Evolutionary conservation across 1,284 basidiomycete species (phyloP), one percentile per base, ranked within the genome.

Genomic region (Spongispora temasekensis): DNA sequence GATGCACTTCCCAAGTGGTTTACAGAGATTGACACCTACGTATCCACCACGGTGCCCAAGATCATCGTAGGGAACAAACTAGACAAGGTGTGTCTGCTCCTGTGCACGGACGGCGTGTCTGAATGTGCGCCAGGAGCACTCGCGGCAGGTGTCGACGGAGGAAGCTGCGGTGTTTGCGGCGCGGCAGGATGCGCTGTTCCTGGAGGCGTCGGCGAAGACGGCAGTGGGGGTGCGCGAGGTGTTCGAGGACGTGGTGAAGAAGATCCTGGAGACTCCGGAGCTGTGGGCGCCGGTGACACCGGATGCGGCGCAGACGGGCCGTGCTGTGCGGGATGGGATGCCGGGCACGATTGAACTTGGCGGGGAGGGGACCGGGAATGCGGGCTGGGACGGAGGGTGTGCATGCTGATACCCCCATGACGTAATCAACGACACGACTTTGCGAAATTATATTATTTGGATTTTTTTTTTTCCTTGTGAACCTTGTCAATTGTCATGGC

Each of bases 31-130:
- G 94, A 97, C 71, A 97, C 93, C 27, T 98, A 98, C 71, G 93
- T 96, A 54, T 87, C 88, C 1, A 81, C 82, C 25, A 88, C 90
- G 9, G 93, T 97, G n/a, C 93, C 96, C 55, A 94, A 95, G 83
- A 94, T 98, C 69, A 84, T 99, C 30, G 95, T 98, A 2, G 91
- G 91, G 9, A 99, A 99, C 79, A 99, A 98, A 77, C 83, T 97
- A 5, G 97, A 98, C 80, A 96, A 95, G 84, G 93, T 90, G 56
- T 58, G 77, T 70, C 13, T 7, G 25, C 28, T 25, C 10, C 34
- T 23, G 15, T 42, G 30, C 56, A 21, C 32, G 27, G 10, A 13
- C 21, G 17, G 27, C 6, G 37, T 4, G n/a, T 34, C 59, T 65
- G 12, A 62, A 23, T 19, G 3, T 1, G 5, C 19, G 4, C 35